phyloP scores from a whole-genome alignment of 768 basidiomycete genomes.

The Tremella mesenterica region DNA sequence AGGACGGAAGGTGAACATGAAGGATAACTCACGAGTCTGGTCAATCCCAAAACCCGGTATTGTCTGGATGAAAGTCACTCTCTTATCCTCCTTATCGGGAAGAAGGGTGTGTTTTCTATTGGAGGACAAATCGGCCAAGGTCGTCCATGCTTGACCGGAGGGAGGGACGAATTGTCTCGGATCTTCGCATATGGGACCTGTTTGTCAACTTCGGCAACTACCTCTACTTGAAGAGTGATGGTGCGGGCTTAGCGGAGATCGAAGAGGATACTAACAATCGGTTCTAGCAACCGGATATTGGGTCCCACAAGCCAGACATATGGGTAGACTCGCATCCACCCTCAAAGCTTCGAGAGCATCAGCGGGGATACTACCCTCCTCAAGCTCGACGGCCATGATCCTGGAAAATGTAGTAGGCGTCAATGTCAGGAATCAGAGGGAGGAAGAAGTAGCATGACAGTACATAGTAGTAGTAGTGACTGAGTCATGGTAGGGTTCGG shows the following conservation, averaged over 20 bases:
- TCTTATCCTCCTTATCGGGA: conserved; percentile 29
- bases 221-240: background rate
- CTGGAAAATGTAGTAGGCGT: too few relatives aligned
- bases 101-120: conserved; percentile 20
- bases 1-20: background rate
- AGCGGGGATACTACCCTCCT: conserved; percentile 14
- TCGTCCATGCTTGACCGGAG: conserved; percentile 37
- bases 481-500: too few relatives aligned
- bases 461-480: too few relatives aligned
- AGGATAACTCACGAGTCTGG: conserved; percentile 35
- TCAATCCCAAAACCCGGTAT: conserved; percentile 39
- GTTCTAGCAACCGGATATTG: conserved; percentile 24
- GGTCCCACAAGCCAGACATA: conserved; percentile 40
- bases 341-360: conserved; percentile 22
- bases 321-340: conserved; percentile 30
- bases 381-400: too few relatives aligned
- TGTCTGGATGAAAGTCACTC: conserved; percentile 29
- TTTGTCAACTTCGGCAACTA: background rate
- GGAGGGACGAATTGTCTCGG: conserved; percentile 36
- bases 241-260: background rate
- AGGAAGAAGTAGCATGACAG: too few relatives aligned
- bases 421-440: too few relatives aligned
- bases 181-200: conserved; percentile 33
- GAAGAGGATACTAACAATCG: conserved; percentile 17
- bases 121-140: conserved; percentile 20